Conservation (phyloP, 2,329 filamentous ascomycete genomes). For the Talaromyces funiculosus region DNA sequence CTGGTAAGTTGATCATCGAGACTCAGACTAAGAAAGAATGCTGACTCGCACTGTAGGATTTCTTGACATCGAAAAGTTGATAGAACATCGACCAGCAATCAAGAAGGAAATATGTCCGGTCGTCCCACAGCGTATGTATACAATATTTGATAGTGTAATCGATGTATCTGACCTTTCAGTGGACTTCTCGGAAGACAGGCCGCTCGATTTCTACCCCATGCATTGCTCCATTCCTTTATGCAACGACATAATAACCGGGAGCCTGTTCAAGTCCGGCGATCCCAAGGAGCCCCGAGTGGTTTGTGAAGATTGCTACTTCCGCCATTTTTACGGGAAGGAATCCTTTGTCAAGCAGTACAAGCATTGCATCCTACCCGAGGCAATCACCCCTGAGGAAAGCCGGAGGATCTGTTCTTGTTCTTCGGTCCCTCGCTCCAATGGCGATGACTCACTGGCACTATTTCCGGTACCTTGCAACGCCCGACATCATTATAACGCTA, state of each 20-base stretch:
- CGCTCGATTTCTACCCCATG: conserved; percentile 8
- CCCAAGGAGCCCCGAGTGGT: conserved; percentile 14
- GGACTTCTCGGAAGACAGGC: not conserved
- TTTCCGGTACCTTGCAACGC: not conserved
- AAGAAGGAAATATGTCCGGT: conserved; percentile 21
- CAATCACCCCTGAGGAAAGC: conserved; percentile 22
- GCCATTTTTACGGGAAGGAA: conserved; percentile 22
- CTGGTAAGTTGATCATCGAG: not conserved
- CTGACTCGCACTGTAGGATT: conserved; percentile 20
- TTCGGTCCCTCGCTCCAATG: conserved; percentile 7
- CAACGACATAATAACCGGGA: conserved; percentile 22
- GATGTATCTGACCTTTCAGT: not conserved
- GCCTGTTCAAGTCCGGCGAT: conserved; percentile 20
- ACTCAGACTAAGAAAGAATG: not conserved
- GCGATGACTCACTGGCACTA: not conserved
- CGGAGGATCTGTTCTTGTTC: conserved; percentile 24
- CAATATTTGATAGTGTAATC: not conserved
- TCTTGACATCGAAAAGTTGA: conserved; percentile 37
- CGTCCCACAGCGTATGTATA: conserved; percentile 19
- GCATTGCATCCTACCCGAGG: conserved; percentile 25
- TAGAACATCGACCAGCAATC: conserved; percentile 29
- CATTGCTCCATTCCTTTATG: conserved; percentile 17
- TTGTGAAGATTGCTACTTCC: conserved; percentile 34
- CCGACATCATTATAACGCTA: not conserved
- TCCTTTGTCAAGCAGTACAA: conserved; percentile 32